Percentiles rank a stretch among this genome's conserved stretches.
phyloP scores from a whole-genome alignment of 2,329 filamentous ascomycete species.

The Trichoderma arundinaceum region DNA sequence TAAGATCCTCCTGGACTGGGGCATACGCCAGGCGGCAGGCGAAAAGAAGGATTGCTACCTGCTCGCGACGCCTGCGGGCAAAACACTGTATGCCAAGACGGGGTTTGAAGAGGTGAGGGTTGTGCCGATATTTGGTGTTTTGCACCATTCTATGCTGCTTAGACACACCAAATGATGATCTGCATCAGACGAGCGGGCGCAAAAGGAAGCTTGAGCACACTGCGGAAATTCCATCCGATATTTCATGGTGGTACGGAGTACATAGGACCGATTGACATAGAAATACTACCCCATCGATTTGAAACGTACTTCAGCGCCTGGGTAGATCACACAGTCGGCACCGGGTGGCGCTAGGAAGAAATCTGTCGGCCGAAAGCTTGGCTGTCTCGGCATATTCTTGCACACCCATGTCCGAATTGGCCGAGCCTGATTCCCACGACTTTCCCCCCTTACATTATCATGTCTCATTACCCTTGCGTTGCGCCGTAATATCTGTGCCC shows the following conservation, averaged over 20 bases:
- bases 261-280: not conserved
- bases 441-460: not conserved
- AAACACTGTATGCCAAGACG: conserved; percentile 25
- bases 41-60: conserved; percentile 32
- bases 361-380: conserved; percentile 4
- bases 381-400: not conserved
- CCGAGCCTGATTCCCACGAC: conserved; percentile 1
- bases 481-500: not conserved
- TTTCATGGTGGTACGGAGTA: not conserved
- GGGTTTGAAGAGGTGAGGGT: conserved; percentile 29
- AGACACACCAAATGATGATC: conserved; percentile 4
- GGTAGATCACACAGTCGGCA: not conserved
- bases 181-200: not conserved
- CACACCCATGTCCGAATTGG: conserved; percentile 2
- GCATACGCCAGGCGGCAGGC: conserved; percentile 28
- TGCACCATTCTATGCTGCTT: conserved; percentile 31
- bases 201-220: not conserved
- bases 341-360: not conserved
- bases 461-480: not conserved
- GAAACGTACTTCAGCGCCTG: not conserved
- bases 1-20: conserved; percentile 34
- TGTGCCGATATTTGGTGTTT: conserved; percentile 31
- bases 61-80: conserved; percentile 32
- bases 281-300: not conserved
- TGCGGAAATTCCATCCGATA: not conserved